Evolutionary conservation across 495 filamentous ascomycete genomes (phyloP), one percentile per base, ranked within the genome.

Genomic region (Lasiosphaeria ovina): DNA sequence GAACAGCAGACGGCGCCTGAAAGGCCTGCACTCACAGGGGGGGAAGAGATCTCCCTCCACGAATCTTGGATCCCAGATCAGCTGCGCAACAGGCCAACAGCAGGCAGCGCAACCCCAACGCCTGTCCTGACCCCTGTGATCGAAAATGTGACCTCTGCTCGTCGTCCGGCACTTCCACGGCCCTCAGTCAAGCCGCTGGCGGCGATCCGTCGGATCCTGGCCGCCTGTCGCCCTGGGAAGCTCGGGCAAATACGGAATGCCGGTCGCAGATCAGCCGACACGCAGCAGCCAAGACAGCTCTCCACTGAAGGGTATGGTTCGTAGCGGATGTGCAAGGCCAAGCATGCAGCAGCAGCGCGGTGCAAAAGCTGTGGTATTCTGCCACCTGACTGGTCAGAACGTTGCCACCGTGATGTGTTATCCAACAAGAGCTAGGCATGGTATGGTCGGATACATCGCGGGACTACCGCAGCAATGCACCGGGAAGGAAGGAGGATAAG

Each of bases 1-100:
- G 24, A 35, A n/a, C n/a, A 54, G 56, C 57, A 45, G 49, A 50
- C 35, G 16, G n/a, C 49, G 57, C 61, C 56, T 60, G 53, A 52
- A 57, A 53, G 55, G 51, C 45, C 57, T 54, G 60, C 57, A 68
- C 55, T 53, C 48, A 59, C 66, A 62, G 62, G 62, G 66, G 57
- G 56, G 49, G 44, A 17, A 55, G 65, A 64, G 68, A 70, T 71
- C 68, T 68, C 57, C 63, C 55, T 59, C 55, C 57, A 67, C 57
- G 62, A 55, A 67, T 68, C 68, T 60, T 57, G 60, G 55, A 63
- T 57, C 66, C 64, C 64, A 65, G 69, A 71, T 69, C 69, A 72
- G 67, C 69, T 68, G 66, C 54, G 60, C 62, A 62, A 62, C 59
- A 60, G 60, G 24, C 24, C 24, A 24, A 24, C 24, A 24, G 24